phyloP scores from a whole-genome alignment of 495 filamentous ascomycete genomes.

The Friedmanniomyces endolithicus region DNA sequence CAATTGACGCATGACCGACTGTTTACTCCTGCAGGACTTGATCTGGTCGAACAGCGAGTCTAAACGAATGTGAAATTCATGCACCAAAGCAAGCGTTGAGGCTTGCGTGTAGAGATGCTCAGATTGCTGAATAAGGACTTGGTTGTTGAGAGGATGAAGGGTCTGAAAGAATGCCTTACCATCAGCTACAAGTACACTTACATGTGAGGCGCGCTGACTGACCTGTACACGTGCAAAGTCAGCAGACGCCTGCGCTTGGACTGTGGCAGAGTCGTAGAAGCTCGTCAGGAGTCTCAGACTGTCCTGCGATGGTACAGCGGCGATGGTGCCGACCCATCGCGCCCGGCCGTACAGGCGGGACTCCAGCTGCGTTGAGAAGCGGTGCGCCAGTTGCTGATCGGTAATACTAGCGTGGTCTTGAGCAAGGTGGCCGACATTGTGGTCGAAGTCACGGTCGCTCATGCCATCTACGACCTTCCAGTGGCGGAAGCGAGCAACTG shows the following conservation, averaged over 20 bases:
- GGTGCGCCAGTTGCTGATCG: not conserved
- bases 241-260: conserved; percentile 13
- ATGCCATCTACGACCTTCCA: not conserved
- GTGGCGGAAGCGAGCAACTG: conserved; percentile 8
- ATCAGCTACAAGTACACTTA: conserved; percentile 18
- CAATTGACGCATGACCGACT: not conserved
- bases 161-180: conserved; percentile 36
- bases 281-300: not conserved
- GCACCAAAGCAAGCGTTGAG: conserved; percentile 1
- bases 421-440: not conserved
- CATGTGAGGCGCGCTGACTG: conserved; percentile 35
- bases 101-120: not conserved
- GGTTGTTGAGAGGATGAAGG: conserved; percentile 54
- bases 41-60: not conserved
- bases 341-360: conserved; percentile 3
- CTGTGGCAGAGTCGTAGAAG: conserved; percentile 3
- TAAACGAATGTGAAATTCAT: not conserved
- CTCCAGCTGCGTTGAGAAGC: not conserved
- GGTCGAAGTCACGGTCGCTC: not conserved
- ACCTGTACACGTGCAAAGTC: conserved; percentile 36
- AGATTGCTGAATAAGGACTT: conserved; percentile 23
- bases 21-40: not conserved
- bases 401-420: not conserved
- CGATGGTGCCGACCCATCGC: not conserved
- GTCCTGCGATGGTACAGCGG: not conserved